phyloP scores from a whole-genome alignment of 2,329 filamentous ascomycete species.

The Phaeosphaeriaceae sp. region DNA sequence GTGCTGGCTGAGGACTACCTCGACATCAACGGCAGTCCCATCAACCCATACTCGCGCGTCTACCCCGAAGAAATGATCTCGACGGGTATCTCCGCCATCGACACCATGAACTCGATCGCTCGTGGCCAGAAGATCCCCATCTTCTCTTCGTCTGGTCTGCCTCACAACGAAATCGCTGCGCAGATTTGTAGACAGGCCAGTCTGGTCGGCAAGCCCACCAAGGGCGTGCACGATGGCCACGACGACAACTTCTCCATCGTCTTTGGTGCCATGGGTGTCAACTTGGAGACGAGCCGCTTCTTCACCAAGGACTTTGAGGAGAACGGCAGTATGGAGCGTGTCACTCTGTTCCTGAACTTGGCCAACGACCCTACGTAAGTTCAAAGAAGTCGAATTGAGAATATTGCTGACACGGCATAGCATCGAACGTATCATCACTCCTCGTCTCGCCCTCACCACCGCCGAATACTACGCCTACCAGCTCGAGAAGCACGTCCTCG shows the following conservation, averaged over 20 bases:
- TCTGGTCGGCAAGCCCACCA: constrained; percentile 89
- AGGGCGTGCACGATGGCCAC: constrained; percentile 94
- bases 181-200: constrained; percentile 98
- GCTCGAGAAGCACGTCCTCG: constrained; percentile 98
- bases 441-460: constrained; percentile 95
- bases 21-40: constrained; percentile 98
- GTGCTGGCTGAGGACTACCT: constrained; percentile 97
- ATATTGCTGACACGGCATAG: constrained; percentile 55
- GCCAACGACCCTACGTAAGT: constrained; percentile 97
- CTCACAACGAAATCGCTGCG: constrained; percentile 98
- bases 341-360: constrained; percentile 97
- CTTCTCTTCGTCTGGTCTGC: constrained; percentile 96
- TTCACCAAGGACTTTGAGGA: constrained; percentile 99
- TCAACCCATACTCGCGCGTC: constrained; percentile 97
- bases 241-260: constrained; percentile 99
- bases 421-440: constrained; percentile 99
- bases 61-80: constrained; percentile 99
- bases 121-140: constrained; percentile 99
- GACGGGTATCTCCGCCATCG: constrained; percentile 98
- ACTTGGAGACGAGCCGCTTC: constrained; percentile 98
- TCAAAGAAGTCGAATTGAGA: constrained; percentile 2
- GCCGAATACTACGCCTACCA: constrained; percentile 99
- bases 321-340: constrained; percentile 97
- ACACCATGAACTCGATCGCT: constrained; percentile 92
- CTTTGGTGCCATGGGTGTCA: constrained; percentile 99